These are phyloP conservation scores for Pythium rishiriense DNA, from an alignment of 352 stramenopile species.

Conservation along the genomic window DNA sequence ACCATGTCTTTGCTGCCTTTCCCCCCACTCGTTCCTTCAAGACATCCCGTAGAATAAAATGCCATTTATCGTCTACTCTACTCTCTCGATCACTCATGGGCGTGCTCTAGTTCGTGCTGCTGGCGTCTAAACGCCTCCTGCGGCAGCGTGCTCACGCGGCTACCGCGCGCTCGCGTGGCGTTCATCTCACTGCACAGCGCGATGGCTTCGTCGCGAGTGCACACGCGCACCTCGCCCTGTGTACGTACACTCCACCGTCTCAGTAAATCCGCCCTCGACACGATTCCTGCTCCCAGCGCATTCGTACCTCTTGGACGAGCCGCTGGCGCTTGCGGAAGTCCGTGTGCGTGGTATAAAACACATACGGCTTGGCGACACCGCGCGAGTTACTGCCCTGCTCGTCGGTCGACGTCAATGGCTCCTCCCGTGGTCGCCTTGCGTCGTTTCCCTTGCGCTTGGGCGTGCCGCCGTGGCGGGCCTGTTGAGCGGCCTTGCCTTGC, in stretches of 20 bases:
- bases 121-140: conserved; percentile 47
- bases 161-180: conserved; percentile 40
- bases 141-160: conserved; percentile 47
- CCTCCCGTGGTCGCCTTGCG: conserved; percentile 7
- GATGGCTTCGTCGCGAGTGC: conserved; percentile 59
- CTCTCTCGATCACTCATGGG: not conserved
- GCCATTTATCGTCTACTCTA: conserved; percentile 16
- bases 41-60: conserved; percentile 32
- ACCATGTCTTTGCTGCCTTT: not conserved
- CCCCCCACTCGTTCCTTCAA: conserved; percentile 2
- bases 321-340: conserved; percentile 63
- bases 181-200: conserved; percentile 51
- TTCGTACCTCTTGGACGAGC: conserved; percentile 48
- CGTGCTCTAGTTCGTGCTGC: not conserved
- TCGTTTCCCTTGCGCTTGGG: conserved; percentile 13
- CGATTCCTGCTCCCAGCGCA: not conserved
- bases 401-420: not conserved
- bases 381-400: not conserved
- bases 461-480: conserved; percentile 17
- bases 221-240: conserved; percentile 44
- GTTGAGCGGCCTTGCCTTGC: conserved; percentile 18
- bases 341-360: conserved; percentile 55
- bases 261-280: not conserved
- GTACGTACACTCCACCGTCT: not conserved
- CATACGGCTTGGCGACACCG: conserved; percentile 39